Percentiles rank a stretch among this genome's conserved stretches.
Evolutionary conservation across 2,329 filamentous ascomycete genomes (phyloP).

Genomic region (Monosporascus sp.): DNA sequence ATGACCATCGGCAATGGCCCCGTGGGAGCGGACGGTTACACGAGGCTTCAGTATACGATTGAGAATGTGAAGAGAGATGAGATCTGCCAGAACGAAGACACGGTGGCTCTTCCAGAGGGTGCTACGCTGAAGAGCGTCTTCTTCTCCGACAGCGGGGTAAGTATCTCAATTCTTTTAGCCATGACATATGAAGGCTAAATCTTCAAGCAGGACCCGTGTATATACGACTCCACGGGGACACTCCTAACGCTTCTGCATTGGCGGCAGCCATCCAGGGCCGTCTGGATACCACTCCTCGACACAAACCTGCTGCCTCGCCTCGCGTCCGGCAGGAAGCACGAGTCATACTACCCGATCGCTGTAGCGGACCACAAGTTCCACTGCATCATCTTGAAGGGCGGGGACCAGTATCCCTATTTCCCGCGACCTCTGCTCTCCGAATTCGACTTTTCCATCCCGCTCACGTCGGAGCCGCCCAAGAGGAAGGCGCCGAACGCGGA

Average conservation of each 20-base stretch:
- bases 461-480: slow-evolving; percentile 51
- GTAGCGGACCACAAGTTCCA: slow-evolving; percentile 90
- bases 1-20: slow-evolving; percentile 92
- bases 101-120: slow-evolving; percentile 74
- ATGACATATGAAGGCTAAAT: slow-evolving; percentile 13
- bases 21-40: slow-evolving; percentile 69
- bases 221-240: slow-evolving; percentile 90
- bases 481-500: slow-evolving; percentile 28
- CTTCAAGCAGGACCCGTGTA: slow-evolving; percentile 70
- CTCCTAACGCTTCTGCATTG: slow-evolving; percentile 86
- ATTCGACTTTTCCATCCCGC: slow-evolving; percentile 84
- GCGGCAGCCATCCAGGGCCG: slow-evolving; percentile 77
- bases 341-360: slow-evolving; percentile 92
- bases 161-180: slow-evolving; percentile 25
- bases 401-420: slow-evolving; percentile 89
- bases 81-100: slow-evolving; percentile 90
- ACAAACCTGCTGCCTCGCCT: slow-evolving; percentile 79
- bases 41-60: slow-evolving; percentile 81
- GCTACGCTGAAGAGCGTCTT: slow-evolving; percentile 76
- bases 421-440: slow-evolving; percentile 84
- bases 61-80: slow-evolving; percentile 93
- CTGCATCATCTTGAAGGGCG: slow-evolving; percentile 97
- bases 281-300: slow-evolving; percentile 89
- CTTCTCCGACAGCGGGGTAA: slow-evolving; percentile 84
- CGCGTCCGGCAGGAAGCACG: slow-evolving; percentile 76